Evolutionary conservation across 2,329 filamentous ascomycete species (phyloP).

Genomic region (Xylariaceae sp.): DNA sequence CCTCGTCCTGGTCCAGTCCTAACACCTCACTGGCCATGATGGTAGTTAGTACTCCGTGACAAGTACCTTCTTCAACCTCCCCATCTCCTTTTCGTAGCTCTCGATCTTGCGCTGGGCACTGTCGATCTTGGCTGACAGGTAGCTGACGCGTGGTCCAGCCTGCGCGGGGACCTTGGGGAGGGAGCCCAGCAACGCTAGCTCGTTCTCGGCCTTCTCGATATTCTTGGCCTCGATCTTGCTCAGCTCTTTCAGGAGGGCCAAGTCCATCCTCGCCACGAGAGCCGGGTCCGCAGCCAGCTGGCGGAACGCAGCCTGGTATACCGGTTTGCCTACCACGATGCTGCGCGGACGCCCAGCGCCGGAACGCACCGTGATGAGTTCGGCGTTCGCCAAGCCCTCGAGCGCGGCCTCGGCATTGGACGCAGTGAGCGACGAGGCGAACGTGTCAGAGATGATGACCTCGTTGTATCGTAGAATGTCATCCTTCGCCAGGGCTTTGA

Average conservation of each 20-base stretch:
- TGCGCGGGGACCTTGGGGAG: constrained; percentile 67
- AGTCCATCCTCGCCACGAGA: constrained; percentile 66
- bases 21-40: no score
- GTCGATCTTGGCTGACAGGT: constrained; percentile 68
- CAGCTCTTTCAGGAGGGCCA: constrained; percentile 63
- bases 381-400: constrained; percentile 74
- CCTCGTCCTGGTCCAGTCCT: no score
- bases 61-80: constrained; percentile 64
- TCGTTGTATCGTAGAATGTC: constrained; percentile 77
- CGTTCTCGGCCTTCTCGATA: constrained; percentile 74
- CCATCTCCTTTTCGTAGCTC: constrained; percentile 67
- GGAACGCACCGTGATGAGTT: constrained; percentile 69
- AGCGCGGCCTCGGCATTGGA: constrained; percentile 68
- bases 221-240: constrained; percentile 65
- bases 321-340: constrained; percentile 76
- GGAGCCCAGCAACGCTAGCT: constrained; percentile 65
- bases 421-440: constrained; percentile 53
- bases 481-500: constrained; percentile 68
- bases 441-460: constrained; percentile 69
- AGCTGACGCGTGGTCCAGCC: constrained; percentile 60
- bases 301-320: constrained; percentile 82
- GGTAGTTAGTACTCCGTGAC: constrained; percentile 29
- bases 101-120: constrained; percentile 70
- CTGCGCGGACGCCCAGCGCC: constrained; percentile 71
- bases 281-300: constrained; percentile 66